Base-by-base conservation (phyloP, 305 asterid species). In the Plantago coronopus region DNA sequence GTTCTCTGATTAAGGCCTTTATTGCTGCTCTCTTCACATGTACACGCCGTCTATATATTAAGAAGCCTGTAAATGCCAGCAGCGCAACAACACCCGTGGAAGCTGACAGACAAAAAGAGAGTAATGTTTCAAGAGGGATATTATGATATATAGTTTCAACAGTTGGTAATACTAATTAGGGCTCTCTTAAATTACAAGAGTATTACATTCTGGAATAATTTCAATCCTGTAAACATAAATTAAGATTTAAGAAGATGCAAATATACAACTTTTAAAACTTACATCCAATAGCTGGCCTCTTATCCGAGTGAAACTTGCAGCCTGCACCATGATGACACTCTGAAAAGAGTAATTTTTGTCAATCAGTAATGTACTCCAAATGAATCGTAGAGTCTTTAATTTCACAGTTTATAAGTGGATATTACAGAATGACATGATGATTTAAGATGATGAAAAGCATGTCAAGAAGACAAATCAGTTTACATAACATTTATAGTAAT, bases 271-370 rank as follows among this genome's bases (percentile, higher is more conserved):
- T 11, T 17, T 27, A n/a, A 38, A 1, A 61, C 65, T 77, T 65
- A 78, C 90, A 74, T 81, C 83, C 84, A 57, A 75, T 49, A 16
- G 46, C 75, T 7, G 88, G 79, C 42, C 61, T 51, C 54, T 54
- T 72, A 64, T 76, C 74, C 66, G 66, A 79, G 27, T 49, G 76
- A 61, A 65, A 60, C 56, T 79, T 79, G 75, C 91, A 81, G 55
- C 77, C 75, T 23, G 76, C 74, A 55, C 82, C 81, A 57, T 54
- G 73, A 11, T 79, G 57, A 54, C 88, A 81, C 69, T 77, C 88
- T 77, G 83, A 63, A 40, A 9, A 59, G 10, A 49, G 22, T 13
- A 59, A 38, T n/a, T 13, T 3, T 1, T 18, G 60, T 51, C 57
- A 51, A 37, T 51, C 15, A 31, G 9, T 1, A 21, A 12, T 2